Evolutionary conservation across 257 asterid genomes (phyloP), one percentile per base, ranked within the genome.

Genomic region (Lycium ferocissimum): DNA sequence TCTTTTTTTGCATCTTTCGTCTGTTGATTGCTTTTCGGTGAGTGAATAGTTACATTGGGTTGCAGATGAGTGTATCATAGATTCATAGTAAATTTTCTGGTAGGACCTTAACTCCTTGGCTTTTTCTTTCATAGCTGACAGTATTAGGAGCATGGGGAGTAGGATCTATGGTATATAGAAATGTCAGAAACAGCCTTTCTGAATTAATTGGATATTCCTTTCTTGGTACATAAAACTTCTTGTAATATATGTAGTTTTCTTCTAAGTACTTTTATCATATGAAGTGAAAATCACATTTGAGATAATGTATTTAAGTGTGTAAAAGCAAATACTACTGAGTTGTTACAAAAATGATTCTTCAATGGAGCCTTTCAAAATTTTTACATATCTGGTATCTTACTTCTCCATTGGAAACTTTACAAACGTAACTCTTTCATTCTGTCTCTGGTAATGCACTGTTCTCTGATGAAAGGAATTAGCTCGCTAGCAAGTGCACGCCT

Each of bases 331-430:
- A 78, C 63, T 26, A 78, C 63, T 51, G 47, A 53, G 65, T 49
- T 53, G 76, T 33, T 51, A 51, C 47, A 53, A 78, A 51, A 51
- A 26, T 26, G 20, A 26, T 78, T 53, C 59, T 43, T 43, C 57
- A 45, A 14, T 1, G 22, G 63, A 13, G 49, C 65, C 40, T 7
- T 78, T 78, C 6, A 22, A 49, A 20, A 11, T 5, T 0, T 6
- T 75, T 75, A 49, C 43, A 22, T 20, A 11, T 75, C 62, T 75
- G 61, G 62, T 43, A 75, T 75, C 62, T 49, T 75, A 75, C 61
- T 75, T 75, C 81, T 75, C 59, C 82, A 26, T 53, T 47, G 26
- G 65, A 53, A 56, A 51, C 63, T 76, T 72, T 14, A 51, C 63
- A 13, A 76, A 26, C 14, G 2, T 8, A 26, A 26, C 9, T 13